phyloP scores from a whole-genome alignment of 208 protist genomes.

The Phytomonas sp. region DNA sequence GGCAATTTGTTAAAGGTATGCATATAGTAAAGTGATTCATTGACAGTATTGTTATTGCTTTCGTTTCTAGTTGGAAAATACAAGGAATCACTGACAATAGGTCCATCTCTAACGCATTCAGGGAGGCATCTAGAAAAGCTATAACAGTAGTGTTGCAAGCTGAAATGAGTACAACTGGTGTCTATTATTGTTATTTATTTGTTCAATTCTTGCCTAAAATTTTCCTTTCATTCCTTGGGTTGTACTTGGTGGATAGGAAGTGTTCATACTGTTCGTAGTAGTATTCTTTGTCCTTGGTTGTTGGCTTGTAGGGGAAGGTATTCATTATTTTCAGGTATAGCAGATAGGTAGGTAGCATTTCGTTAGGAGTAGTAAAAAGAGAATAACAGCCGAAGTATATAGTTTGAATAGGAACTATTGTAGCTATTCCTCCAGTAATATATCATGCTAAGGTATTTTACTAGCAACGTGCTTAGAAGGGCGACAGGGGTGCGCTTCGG shows the following conservation, averaged over 20 bases:
- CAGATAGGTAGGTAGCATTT: neutral
- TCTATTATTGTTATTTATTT: neutral
- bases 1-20: neutral
- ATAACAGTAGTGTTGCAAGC: neutral
- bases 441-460: neutral
- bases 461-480: neutral
- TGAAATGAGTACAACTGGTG: neutral
- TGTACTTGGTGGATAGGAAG: neutral
- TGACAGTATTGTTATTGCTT: slow-evolving; percentile 8
- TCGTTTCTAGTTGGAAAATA: neutral
- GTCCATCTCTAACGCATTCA: neutral
- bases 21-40: neutral
- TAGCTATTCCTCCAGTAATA: neutral
- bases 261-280: neutral
- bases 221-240: neutral
- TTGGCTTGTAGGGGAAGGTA: neutral
- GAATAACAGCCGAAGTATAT: neutral
- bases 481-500: neutral
- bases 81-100: neutral
- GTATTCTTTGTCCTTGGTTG: neutral
- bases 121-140: neutral
- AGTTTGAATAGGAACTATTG: neutral
- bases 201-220: neutral
- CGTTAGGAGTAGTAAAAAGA: neutral
- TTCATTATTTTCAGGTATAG: neutral